Base-by-base conservation (phyloP, 2,329 filamentous ascomycete species). In the Botrytis fragariae region DNA sequence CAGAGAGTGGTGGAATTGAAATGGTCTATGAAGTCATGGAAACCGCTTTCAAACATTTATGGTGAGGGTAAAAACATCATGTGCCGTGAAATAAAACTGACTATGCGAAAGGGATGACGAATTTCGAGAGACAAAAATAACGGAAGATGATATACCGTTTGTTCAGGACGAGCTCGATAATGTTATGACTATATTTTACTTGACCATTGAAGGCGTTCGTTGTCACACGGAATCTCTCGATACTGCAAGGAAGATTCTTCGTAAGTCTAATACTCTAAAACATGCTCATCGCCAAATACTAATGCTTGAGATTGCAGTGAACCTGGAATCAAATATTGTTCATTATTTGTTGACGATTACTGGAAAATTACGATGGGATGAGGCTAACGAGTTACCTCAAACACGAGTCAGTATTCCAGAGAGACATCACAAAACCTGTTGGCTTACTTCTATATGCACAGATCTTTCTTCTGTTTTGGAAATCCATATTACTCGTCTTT, bases 401-500 rank as follows among this genome's bases (percentile, higher is more conserved):
- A 89, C 89, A 77, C 86, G 92, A 86, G 84, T 92, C 85, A 35
- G 82, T 83, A 76, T 80, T 75, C 29, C 84, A 69, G 5, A 3
- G 48, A n/a, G 42, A 63, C 1, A 35, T 42, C 44, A 35, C 1
- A 25, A 25, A 6, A 48, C 6, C 8, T 14, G 22, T n/a, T 71
- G 48, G 62, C 78, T 82, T 62, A 83, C 73, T 45, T 37, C 8
- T 22, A 14, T 73, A 45, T 42, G 14, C 20, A 16, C 78, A 92
- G 87, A 88, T 96, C 59, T 90, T 97, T 71, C 85, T 98, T 12
- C 85, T 98, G 2, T 89, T 97, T 67, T 98, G 96, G 95, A 99
- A 99, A 83, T 91, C 93, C 0, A 89, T 97, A 14, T 85, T 98
- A 25, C 87, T 98, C 3, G 87, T 92, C 1, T 96, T 98, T 81